Percentiles rank a stretch among this genome's conserved stretches.
These are phyloP conservation scores for Saccharomycopsis selenospora DNA, from an alignment of 805 yeast genomes.

Conservation along the genomic window DNA sequence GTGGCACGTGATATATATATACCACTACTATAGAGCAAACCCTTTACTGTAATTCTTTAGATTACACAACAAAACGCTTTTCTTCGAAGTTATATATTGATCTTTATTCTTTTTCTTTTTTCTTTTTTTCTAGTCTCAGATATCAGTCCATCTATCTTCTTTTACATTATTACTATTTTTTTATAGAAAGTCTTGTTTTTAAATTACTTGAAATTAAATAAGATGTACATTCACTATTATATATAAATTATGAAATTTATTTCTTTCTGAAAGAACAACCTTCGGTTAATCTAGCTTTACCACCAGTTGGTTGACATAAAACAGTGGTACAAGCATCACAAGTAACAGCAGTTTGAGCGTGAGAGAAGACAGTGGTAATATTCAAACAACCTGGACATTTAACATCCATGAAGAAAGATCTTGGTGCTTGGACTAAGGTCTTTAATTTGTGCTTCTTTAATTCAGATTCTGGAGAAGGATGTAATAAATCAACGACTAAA, in stretches of 20 bases:
- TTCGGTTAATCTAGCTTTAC: slow-evolving; percentile 98
- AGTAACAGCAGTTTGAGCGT: slow-evolving; percentile 99
- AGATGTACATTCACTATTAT: no score
- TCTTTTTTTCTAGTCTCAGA: no score
- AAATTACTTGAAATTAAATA: no score
- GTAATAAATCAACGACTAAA: slow-evolving; percentile 97
- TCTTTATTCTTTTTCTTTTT: no score
- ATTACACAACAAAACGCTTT: no score
- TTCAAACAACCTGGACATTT: slow-evolving; percentile 99
- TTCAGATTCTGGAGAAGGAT: slow-evolving; percentile 97
- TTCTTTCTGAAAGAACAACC: slow-evolving; percentile 99
- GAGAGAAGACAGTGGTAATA: slow-evolving; percentile 99
- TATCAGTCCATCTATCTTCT: no score
- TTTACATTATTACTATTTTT: no score
- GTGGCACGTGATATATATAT: no score
- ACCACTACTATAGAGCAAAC: no score
- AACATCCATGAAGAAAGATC: slow-evolving; percentile 99
- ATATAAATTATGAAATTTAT: slow-evolving; percentile 40
- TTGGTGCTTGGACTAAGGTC: slow-evolving; percentile 95
- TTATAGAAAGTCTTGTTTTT: no score
- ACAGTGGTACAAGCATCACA: slow-evolving; percentile 99
- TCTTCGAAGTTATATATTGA: no score
- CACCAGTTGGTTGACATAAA: slow-evolving; percentile 99
- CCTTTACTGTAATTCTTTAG: no score
- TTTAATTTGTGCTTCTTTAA: slow-evolving; percentile 95